phyloP scores from a whole-genome alignment of 2,329 filamentous ascomycete species.

The Tolypocladium album region DNA sequence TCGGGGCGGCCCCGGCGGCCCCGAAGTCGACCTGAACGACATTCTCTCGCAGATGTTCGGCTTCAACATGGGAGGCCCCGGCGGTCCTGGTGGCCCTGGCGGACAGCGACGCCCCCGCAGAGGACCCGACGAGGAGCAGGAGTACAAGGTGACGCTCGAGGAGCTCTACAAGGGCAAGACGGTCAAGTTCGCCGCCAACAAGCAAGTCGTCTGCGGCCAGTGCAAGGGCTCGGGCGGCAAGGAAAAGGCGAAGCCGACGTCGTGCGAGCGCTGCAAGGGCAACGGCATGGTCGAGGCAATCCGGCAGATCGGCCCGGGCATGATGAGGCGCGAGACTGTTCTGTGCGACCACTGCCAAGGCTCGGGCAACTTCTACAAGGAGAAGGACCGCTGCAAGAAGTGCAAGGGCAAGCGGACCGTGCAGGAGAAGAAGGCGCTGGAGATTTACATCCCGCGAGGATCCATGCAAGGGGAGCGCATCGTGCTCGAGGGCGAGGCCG shows the following conservation, averaged over 20 bases:
- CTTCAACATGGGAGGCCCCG: slow-evolving; percentile 53
- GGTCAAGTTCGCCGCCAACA: slow-evolving; percentile 90
- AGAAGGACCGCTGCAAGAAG: slow-evolving; percentile 98
- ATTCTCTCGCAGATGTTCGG: slow-evolving; percentile 89
- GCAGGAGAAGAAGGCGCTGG: slow-evolving; percentile 85
- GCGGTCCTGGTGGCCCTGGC: slow-evolving; percentile 41
- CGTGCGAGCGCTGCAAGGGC: slow-evolving; percentile 78
- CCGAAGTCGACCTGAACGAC: slow-evolving; percentile 81
- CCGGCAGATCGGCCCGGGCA: slow-evolving; percentile 74
- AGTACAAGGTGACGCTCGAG: slow-evolving; percentile 84
- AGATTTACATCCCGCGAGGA: slow-evolving; percentile 90
- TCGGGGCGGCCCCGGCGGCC: slow-evolving; percentile 52
- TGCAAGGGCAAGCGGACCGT: slow-evolving; percentile 88
- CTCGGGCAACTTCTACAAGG: slow-evolving; percentile 77
- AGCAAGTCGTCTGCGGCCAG: slow-evolving; percentile 77
- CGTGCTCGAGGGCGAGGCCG: slow-evolving; percentile 83
- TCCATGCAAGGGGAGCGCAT: slow-evolving; percentile 83
- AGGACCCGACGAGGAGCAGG: slow-evolving; percentile 76
- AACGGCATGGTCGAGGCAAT: slow-evolving; percentile 66
- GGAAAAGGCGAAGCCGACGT: slow-evolving; percentile 75
- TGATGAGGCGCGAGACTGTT: slow-evolving; percentile 72
- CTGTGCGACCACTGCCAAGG: slow-evolving; percentile 77
- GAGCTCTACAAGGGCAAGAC: slow-evolving; percentile 99
- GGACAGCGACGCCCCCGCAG: slow-evolving; percentile 53
- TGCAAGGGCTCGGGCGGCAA: slow-evolving; percentile 89